Percentiles rank a stretch among this genome's conserved stretches.
Evolutionary conservation across 2,329 filamentous ascomycete genomes (phyloP).

Genomic region (Grosmannia clavigera): DNA sequence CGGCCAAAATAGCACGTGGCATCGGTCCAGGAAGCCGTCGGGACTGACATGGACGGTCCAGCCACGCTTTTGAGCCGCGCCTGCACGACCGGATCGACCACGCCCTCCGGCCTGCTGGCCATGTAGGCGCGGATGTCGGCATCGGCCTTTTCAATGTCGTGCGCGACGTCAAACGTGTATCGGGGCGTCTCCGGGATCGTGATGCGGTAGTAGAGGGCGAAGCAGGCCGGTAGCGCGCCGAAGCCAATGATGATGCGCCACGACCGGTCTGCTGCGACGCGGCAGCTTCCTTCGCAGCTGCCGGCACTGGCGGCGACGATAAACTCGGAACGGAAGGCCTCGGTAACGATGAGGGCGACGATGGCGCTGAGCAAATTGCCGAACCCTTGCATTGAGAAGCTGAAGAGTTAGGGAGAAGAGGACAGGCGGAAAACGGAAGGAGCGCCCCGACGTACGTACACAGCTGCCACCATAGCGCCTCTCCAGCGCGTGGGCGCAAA

Average conservation of each 20-base stretch:
- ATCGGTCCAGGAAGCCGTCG: conserved; percentile 58
- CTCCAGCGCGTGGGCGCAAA: conserved; percentile 70
- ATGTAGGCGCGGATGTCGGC: conserved; percentile 56
- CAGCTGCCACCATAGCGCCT: conserved; percentile 62
- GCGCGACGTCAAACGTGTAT: conserved; percentile 55
- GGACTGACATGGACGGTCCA: conserved; percentile 27
- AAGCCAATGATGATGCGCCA: conserved; percentile 75
- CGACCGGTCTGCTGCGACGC: conserved; percentile 61
- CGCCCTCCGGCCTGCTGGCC: conserved; percentile 32
- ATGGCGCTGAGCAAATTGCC: conserved; percentile 65
- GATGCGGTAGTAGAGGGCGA: conserved; percentile 75
- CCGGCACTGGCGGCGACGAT: conserved; percentile 25
- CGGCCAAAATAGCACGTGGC: conserved; percentile 54
- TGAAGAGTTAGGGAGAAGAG: neutral
- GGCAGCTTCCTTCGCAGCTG: conserved; percentile 49
- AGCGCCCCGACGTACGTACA: neutral
- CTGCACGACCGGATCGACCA: conserved; percentile 33
- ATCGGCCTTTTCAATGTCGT: conserved; percentile 62
- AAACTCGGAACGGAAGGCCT: conserved; percentile 46
- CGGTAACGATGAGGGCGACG: conserved; percentile 56
- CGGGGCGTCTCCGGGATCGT: conserved; percentile 77
- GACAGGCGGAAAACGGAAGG: neutral
- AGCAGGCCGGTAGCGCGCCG: conserved; percentile 62
- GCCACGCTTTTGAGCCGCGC: conserved; percentile 41
- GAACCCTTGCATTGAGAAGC: conserved; percentile 71